Evolutionary conservation across 305 asterid species (phyloP).

Genomic region (Plantago lanceolata): DNA sequence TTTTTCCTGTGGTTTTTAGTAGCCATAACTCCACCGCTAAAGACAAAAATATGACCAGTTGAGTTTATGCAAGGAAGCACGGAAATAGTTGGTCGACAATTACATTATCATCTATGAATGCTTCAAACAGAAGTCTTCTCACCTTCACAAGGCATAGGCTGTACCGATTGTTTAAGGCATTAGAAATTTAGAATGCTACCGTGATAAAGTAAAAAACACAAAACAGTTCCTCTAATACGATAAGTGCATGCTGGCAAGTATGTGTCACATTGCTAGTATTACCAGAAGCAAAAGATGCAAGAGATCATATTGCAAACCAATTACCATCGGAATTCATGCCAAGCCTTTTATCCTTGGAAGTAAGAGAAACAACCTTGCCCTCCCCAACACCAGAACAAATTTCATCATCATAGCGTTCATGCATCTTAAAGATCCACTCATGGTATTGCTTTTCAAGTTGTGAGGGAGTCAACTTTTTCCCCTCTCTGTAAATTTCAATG

Average conservation of each 20-base stretch:
- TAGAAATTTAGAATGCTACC: not conserved
- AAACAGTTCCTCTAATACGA: not conserved
- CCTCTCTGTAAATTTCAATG: constrained; percentile 41
- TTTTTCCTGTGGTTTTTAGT: not conserved
- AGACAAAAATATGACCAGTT: not conserved
- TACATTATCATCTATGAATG: too few relatives aligned
- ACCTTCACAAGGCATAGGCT: too few relatives aligned
- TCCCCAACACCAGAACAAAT: constrained; percentile 47
- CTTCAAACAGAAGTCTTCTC: too few relatives aligned
- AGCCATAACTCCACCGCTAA: not conserved
- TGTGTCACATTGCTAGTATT: not conserved
- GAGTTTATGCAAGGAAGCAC: too few relatives aligned
- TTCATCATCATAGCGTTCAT: constrained; percentile 53
- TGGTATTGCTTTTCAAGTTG: constrained; percentile 54
- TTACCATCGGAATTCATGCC: constrained; percentile 52
- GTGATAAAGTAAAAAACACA: too few relatives aligned
- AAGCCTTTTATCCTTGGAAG: constrained; percentile 42
- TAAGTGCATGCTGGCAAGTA: not conserved
- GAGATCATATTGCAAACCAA: constrained; percentile 4
- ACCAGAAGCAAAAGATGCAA: not conserved
- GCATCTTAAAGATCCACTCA: constrained; percentile 64
- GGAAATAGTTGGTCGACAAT: too few relatives aligned
- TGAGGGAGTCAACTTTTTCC: constrained; percentile 37
- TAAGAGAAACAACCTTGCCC: constrained; percentile 33
- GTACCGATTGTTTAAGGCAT: not conserved